These are phyloP conservation scores for Spatholobus suberectus DNA, from an alignment of 306 rosid species.

Conservation along the genomic window DNA sequence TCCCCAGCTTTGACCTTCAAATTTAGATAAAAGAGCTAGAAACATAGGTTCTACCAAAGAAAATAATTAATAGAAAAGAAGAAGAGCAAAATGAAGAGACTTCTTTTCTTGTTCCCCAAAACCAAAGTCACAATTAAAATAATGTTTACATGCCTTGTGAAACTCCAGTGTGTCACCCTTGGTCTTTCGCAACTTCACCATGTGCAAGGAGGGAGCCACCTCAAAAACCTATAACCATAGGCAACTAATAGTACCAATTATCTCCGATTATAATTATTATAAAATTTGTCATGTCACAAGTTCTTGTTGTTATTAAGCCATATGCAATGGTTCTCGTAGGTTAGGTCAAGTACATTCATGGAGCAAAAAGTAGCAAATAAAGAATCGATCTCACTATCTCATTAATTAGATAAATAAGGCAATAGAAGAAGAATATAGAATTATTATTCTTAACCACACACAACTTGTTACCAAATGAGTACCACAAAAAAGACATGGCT, in stretches of 20 bases:
- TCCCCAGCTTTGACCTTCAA: no score
- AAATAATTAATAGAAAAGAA: neutral
- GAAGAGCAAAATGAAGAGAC: neutral
- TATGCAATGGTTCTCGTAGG: no score
- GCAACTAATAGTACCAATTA: no score
- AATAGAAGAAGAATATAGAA: no score
- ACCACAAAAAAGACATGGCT: conserved; percentile 14
- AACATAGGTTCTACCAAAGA: neutral
- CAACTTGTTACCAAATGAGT: neutral
- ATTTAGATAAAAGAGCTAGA: neutral
- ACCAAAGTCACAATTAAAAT: conserved; percentile 29
- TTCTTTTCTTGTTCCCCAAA: neutral
- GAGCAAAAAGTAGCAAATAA: no score
- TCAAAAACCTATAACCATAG: conserved; percentile 54
- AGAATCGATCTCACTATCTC: no score
- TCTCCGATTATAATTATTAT: no score
- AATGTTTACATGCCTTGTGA: conserved; percentile 75
- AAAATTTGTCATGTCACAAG: no score
- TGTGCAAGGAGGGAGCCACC: conserved; percentile 61
- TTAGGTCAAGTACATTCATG: no score
- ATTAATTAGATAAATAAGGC: no score
- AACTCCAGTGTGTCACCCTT: conserved; percentile 97
- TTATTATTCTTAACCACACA: neutral
- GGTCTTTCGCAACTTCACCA: conserved; percentile 84
- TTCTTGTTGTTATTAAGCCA: no score